phyloP scores from a whole-genome alignment of 2,329 filamentous ascomycete species.

The Escovopsis sp. region DNA sequence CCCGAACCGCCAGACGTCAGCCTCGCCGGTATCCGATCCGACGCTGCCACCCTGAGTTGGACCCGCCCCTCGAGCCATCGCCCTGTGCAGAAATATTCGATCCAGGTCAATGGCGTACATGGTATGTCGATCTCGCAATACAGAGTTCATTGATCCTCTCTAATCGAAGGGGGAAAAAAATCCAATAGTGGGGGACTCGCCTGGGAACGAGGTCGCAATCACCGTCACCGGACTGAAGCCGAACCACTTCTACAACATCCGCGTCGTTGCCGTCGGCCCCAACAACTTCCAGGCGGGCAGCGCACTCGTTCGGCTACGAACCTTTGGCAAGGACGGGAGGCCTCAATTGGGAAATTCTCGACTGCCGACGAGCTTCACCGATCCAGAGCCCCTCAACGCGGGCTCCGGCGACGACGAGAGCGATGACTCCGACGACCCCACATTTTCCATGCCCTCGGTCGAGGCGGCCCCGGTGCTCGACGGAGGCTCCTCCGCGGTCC shows the following conservation, averaged over 20 bases:
- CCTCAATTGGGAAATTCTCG: conserved; percentile 44
- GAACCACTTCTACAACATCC: conserved; percentile 81
- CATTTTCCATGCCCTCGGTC: conserved; percentile 37
- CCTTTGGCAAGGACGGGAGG: conserved; percentile 49
- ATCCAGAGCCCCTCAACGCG: conserved; percentile 32
- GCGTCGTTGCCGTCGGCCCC: conserved; percentile 79
- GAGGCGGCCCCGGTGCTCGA: conserved; percentile 50
- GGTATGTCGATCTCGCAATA: conserved; percentile 37
- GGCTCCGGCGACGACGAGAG: conserved; percentile 25
- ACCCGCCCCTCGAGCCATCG: conserved; percentile 52
- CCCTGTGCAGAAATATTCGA: conserved; percentile 71
- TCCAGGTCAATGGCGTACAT: conserved; percentile 87
- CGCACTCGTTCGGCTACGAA: conserved; percentile 68
- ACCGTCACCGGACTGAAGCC: conserved; percentile 80
- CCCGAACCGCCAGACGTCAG: conserved; percentile 81
- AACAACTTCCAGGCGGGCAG: conserved; percentile 91
- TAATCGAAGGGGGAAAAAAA: not conserved
- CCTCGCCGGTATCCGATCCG: conserved; percentile 73
- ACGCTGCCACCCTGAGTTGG: conserved; percentile 86
- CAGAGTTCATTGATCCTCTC: too few relatives aligned
- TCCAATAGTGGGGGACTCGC: conserved; percentile 63
- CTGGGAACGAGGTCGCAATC: conserved; percentile 41
- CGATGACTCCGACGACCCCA: conserved; percentile 32
- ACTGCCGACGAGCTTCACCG: conserved; percentile 39
- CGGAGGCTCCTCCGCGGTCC: conserved; percentile 41